phyloP scores from a whole-genome alignment of 1,139 yeast genomes.

The Suhomyces guaymorum region DNA sequence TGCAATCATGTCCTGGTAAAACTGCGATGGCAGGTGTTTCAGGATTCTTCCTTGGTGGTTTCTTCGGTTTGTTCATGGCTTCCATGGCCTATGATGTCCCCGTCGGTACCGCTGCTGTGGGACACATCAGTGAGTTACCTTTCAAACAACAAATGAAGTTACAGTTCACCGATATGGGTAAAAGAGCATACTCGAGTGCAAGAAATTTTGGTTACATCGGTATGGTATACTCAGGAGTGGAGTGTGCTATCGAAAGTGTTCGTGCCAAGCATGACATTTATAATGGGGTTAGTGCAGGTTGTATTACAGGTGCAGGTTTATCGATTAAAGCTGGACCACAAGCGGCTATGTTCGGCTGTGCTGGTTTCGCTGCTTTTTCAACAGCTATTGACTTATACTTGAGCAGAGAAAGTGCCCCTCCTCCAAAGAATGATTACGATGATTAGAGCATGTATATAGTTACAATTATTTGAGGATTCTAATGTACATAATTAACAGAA shows the following conservation, averaged over 20 bases:
- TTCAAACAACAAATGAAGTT: conserved; percentile 89
- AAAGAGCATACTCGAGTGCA: conserved; percentile 81
- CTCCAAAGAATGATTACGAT: conserved; percentile 89
- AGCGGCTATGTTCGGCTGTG: conserved; percentile 90
- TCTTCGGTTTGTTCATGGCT: conserved; percentile 96
- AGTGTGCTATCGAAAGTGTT: conserved; percentile 81
- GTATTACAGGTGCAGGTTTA: conserved; percentile 89
- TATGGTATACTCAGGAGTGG: conserved; percentile 90
- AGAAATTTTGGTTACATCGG: conserved; percentile 95
- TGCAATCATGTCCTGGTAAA: conserved; percentile 96
- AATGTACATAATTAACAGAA: conserved; percentile 26
- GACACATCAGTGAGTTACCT: conserved; percentile 75
- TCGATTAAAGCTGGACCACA: conserved; percentile 93
- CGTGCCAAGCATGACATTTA: conserved; percentile 92
- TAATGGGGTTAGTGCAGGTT: conserved; percentile 92
- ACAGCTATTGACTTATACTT: conserved; percentile 90
- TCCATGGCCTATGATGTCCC: conserved; percentile 87
- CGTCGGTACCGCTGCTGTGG: conserved; percentile 56
- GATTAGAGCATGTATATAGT: conserved; percentile 40
- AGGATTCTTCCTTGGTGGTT: conserved; percentile 94
- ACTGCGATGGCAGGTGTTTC: conserved; percentile 89
- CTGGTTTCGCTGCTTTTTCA: conserved; percentile 96
- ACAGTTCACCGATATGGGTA: conserved; percentile 91
- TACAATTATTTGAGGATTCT: conserved; percentile 11
- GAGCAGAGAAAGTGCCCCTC: conserved; percentile 81